These are phyloP conservation scores for Cutaneotrichosporon cavernicola DNA, from an alignment of 1,284 basidiomycete species.

Conservation along the genomic window DNA sequence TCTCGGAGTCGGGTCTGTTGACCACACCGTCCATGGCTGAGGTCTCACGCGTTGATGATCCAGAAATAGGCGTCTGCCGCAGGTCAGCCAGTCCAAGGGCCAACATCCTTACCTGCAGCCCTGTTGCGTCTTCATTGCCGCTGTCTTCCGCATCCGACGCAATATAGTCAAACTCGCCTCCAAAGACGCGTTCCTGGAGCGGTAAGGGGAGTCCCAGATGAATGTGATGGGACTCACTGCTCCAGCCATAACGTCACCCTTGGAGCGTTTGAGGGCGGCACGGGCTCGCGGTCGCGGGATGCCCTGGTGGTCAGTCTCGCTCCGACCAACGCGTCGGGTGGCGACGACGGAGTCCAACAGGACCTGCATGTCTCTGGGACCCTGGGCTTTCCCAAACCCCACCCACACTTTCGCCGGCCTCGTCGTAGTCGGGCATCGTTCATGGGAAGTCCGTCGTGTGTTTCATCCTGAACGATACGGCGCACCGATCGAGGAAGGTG, in stretches of 20 bases:
- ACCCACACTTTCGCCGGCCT: too few relatives aligned
- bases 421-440: too few relatives aligned
- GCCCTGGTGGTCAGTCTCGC: slow-evolving; percentile 58
- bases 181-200: slow-evolving; percentile 52
- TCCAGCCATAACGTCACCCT: slow-evolving; percentile 79
- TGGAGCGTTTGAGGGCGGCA: slow-evolving; percentile 71
- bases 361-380: background rate
- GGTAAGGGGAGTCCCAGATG: too few relatives aligned
- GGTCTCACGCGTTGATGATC: background rate
- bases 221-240: slow-evolving; percentile 63
- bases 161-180: slow-evolving; percentile 73
- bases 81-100: background rate
- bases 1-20: slow-evolving; percentile 38
- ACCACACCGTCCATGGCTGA: background rate
- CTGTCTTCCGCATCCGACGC: slow-evolving; percentile 48
- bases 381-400: too few relatives aligned
- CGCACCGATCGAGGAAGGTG: background rate
- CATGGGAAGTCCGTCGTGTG: too few relatives aligned
- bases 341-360: background rate
- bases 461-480: too few relatives aligned
- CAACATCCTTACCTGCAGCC: slow-evolving; percentile 9
- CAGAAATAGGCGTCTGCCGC: background rate
- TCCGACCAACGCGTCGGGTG: background rate
- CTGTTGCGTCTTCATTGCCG: slow-evolving; percentile 46
- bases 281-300: slow-evolving; percentile 71